phyloP scores from a whole-genome alignment of 2,329 filamentous ascomycete species.

The Fusarium sp. region DNA sequence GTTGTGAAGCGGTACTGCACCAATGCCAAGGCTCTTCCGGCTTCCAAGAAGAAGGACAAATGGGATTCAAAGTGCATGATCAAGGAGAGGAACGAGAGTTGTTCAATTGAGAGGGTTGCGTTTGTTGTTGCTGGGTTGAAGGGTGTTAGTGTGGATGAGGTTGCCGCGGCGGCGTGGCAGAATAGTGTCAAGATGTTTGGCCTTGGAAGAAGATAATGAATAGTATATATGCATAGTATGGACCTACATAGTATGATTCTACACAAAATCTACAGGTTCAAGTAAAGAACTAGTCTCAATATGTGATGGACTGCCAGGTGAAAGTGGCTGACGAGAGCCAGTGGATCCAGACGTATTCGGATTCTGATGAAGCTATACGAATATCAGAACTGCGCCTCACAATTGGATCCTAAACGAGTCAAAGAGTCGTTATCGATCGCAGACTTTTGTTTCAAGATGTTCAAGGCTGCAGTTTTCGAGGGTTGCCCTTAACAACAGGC shows the following conservation, averaged over 20 bases:
- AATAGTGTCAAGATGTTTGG: constrained; percentile 52
- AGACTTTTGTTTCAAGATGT: neutral
- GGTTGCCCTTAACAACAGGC: neutral
- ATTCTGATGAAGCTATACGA: neutral
- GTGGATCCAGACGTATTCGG: constrained; percentile 9
- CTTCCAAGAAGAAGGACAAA: constrained; percentile 62
- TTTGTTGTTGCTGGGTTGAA: constrained; percentile 62
- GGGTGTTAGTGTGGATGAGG: constrained; percentile 55
- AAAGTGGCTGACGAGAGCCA: constrained; percentile 9
- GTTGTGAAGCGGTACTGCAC: constrained; percentile 55
- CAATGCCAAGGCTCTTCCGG: constrained; percentile 52
- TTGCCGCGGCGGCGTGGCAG: constrained; percentile 53
- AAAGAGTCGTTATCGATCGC: neutral
- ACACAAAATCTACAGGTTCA: neutral
- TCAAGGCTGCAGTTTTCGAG: neutral
- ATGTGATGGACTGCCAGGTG: neutral
- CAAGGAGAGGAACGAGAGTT: constrained; percentile 65
- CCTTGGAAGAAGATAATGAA: constrained; percentile 31
- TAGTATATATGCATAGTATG: neutral
- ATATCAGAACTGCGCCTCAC: neutral
- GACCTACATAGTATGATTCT: neutral
- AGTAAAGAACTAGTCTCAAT: neutral
- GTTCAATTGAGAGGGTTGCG: constrained; percentile 59
- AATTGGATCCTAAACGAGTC: neutral
- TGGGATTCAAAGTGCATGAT: constrained; percentile 60